Evolutionary conservation across 2,329 filamentous ascomycete genomes (phyloP).

Genomic region (Apiospora arundinis): DNA sequence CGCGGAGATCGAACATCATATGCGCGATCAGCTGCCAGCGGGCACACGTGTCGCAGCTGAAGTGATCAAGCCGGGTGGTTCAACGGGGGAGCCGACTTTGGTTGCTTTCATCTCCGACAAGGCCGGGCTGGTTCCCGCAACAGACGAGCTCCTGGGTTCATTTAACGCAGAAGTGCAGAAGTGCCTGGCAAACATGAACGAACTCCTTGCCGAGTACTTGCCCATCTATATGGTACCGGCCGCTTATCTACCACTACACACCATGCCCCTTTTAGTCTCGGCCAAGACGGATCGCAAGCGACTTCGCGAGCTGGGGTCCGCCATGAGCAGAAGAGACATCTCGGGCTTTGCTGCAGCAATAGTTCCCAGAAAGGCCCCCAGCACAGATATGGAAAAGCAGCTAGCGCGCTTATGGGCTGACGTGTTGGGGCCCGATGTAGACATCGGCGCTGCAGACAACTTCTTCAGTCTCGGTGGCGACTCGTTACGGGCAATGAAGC

Average conservation of each 20-base stretch:
- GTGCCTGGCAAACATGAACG: slow-evolving; percentile 37
- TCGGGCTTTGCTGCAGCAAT: slow-evolving; percentile 40
- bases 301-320: slow-evolving; percentile 51
- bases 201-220: slow-evolving; percentile 41
- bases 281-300: slow-evolving; percentile 58
- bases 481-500: slow-evolving; percentile 58
- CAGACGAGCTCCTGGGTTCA: slow-evolving; percentile 32
- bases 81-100: slow-evolving; percentile 49
- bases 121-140: slow-evolving; percentile 35
- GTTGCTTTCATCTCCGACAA: slow-evolving; percentile 50
- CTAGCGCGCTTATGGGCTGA: slow-evolving; percentile 46
- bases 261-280: slow-evolving; percentile 55
- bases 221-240: slow-evolving; percentile 56
- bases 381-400: slow-evolving; percentile 46
- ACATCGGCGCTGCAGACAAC: slow-evolving; percentile 39
- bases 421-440: slow-evolving; percentile 44
- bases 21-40: slow-evolving; percentile 44
- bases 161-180: slow-evolving; percentile 35
- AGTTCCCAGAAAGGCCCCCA: slow-evolving; percentile 43
- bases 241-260: slow-evolving; percentile 50
- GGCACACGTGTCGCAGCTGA: slow-evolving; percentile 53
- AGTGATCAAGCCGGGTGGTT: slow-evolving; percentile 52
- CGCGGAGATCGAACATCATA: slow-evolving; percentile 42
- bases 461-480: slow-evolving; percentile 47
- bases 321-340: slow-evolving; percentile 49